phyloP scores from a whole-genome alignment of 164 flowering plant genomes.

The Brasenia schreberi region DNA sequence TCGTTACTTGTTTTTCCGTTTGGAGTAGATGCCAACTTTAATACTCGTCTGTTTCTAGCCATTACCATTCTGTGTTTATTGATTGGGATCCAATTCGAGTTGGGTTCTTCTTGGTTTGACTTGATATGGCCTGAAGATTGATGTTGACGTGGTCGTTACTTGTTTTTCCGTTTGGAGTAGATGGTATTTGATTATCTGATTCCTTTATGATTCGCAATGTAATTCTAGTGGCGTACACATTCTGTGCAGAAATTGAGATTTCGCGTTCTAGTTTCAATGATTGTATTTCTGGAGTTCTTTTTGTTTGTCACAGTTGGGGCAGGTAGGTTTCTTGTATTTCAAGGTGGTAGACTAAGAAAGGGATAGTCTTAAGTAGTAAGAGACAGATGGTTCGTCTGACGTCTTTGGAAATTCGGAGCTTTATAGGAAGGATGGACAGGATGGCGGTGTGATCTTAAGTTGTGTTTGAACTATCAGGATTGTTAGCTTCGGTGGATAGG shows the following conservation, averaged over 20 bases:
- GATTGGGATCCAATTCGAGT: neutral
- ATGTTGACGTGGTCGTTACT: neutral
- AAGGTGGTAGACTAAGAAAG: too few relatives aligned
- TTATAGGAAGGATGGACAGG: too few relatives aligned
- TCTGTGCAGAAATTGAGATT: neutral
- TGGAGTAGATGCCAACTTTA: too few relatives aligned
- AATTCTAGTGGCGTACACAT: neutral
- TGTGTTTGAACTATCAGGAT: neutral
- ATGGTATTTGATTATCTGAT: neutral
- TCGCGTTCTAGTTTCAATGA: neutral
- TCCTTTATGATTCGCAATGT: neutral
- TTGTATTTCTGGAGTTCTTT: neutral
- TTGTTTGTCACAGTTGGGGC: neutral
- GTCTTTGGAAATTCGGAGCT: too few relatives aligned
- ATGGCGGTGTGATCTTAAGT: neutral
- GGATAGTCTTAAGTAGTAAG: too few relatives aligned
- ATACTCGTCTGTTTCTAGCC: neutral
- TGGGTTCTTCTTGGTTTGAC: neutral
- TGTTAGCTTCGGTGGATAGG: neutral
- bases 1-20: neutral
- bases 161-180: neutral
- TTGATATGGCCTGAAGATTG: neutral
- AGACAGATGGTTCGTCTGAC: too few relatives aligned
- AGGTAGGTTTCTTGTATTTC: neutral
- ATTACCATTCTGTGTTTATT: neutral